phyloP scores from a whole-genome alignment of 192 early-diverging fungal species.

The Chytriomyces confervae region DNA sequence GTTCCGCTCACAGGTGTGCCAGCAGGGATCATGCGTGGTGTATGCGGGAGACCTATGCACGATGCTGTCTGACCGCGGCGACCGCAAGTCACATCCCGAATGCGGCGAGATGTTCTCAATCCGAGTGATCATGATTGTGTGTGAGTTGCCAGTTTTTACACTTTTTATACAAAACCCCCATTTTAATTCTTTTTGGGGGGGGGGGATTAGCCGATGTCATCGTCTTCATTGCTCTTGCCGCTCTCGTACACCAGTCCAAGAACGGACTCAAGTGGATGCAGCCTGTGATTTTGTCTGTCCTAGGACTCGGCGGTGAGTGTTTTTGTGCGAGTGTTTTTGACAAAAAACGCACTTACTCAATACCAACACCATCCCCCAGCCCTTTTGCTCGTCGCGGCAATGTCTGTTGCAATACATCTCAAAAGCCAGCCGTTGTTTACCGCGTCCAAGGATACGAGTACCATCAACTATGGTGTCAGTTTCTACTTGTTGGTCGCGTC shows the following conservation, averaged over 20 bases:
- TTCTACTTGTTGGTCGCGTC: constrained; percentile 10
- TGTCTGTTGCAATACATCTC: background rate
- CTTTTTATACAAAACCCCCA: background rate
- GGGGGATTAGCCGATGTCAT: constrained; percentile 18
- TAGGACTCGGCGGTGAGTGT: background rate
- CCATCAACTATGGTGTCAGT: background rate
- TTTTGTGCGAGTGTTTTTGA: background rate
- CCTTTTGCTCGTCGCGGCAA: background rate
- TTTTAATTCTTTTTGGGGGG: background rate
- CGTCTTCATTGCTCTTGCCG: background rate
- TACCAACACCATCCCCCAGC: background rate
- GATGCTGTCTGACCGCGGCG: background rate
- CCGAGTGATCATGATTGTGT: background rate
- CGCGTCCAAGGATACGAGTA: background rate
- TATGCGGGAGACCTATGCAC: constrained; percentile 14
- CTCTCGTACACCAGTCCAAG: background rate
- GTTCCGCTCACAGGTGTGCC: background rate
- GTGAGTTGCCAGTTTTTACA: background rate
- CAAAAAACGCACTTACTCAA: background rate
- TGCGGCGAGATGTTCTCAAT: background rate
- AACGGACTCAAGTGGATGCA: background rate
- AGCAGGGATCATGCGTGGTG: background rate
- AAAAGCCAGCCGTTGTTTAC: constrained; percentile 2
- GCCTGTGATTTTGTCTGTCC: background rate
- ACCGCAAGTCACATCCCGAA: background rate